Percentiles rank a stretch among this genome's conserved stretches.
Evolutionary conservation across 2,329 filamentous ascomycete species (phyloP).

Genomic region (Xylariales sp.): DNA sequence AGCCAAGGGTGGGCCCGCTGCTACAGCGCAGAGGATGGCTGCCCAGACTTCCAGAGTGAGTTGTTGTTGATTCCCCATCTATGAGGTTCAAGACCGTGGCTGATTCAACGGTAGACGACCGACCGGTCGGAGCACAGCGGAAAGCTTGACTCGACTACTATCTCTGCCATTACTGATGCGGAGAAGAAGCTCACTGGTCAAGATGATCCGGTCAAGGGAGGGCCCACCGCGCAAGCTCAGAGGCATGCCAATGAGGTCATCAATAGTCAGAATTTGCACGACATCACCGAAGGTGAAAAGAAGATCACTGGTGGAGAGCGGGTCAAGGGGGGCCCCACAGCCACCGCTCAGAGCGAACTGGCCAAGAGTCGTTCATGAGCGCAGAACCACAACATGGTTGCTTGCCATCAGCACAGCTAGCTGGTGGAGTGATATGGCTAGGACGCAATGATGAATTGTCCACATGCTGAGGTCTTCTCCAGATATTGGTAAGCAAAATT

Average conservation of each 20-base stretch:
- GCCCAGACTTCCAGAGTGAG: conserved; percentile 7
- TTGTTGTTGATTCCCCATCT: too few relatives aligned
- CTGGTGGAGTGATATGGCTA: too few relatives aligned
- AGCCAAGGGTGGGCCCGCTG: conserved; percentile 30
- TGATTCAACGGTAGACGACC: background rate
- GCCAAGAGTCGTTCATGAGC: conserved; percentile 15
- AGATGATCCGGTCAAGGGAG: conserved; percentile 28
- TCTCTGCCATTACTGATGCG: conserved; percentile 34
- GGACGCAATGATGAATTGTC: too few relatives aligned
- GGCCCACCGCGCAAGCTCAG: conserved; percentile 37
- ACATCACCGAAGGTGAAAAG: conserved; percentile 37
- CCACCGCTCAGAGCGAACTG: conserved; percentile 30
- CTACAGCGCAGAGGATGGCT: conserved; percentile 27
- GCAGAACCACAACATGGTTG: too few relatives aligned
- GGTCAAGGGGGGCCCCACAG: conserved; percentile 32
- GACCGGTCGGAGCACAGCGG: conserved; percentile 14
- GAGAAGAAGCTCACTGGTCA: conserved; percentile 34
- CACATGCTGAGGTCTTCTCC: too few relatives aligned
- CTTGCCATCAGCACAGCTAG: too few relatives aligned
- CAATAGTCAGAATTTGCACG: conserved; percentile 28
- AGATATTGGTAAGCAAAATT: too few relatives aligned
- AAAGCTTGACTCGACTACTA: conserved; percentile 23
- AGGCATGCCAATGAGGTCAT: conserved; percentile 30
- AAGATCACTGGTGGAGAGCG: conserved; percentile 29
- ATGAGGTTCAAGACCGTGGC: background rate